These are phyloP conservation scores for Trichophyton schoenleinii DNA, from an alignment of 2,329 filamentous ascomycete genomes.

Conservation along the genomic window DNA sequence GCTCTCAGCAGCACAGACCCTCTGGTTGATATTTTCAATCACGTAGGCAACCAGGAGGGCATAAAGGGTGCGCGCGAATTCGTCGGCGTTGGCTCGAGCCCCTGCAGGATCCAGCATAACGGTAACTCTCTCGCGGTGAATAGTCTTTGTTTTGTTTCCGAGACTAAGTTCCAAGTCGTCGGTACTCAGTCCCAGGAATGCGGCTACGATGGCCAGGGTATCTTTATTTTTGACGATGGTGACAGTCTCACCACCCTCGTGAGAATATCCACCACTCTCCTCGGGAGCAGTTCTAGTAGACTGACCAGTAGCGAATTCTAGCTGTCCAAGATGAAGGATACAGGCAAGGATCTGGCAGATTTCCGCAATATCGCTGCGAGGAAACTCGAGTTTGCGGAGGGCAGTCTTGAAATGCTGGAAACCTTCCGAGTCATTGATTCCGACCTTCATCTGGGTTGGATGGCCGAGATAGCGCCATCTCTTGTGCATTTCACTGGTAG, in stretches of 20 bases:
- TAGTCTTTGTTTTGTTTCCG: conserved; percentile 92
- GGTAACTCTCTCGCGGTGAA: conserved; percentile 92
- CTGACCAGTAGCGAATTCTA: conserved; percentile 77
- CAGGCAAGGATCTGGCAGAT: conserved; percentile 89
- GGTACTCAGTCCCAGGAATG: conserved; percentile 80
- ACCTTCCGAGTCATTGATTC: conserved; percentile 88
- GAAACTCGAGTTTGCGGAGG: conserved; percentile 84
- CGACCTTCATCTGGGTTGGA: conserved; percentile 90
- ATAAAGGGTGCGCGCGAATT: conserved; percentile 85
- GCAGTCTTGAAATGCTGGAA: conserved; percentile 98
- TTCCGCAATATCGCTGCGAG: conserved; percentile 83
- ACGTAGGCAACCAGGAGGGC: conserved; percentile 88
- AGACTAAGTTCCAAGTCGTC: conserved; percentile 75
- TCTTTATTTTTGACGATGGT: conserved; percentile 93
- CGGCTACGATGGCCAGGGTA: conserved; percentile 68
- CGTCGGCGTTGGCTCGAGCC: conserved; percentile 82
- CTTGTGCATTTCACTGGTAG: conserved; percentile 49
- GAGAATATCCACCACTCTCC: conserved; percentile 91
- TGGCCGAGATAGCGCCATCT: conserved; percentile 95
- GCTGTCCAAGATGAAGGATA: conserved; percentile 93
- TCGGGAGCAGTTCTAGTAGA: conserved; percentile 68
- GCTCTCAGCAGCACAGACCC: conserved; percentile 75
- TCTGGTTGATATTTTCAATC: conserved; percentile 84
- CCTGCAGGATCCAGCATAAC: conserved; percentile 92
- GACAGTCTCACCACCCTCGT: conserved; percentile 76